Percentiles rank a stretch among this genome's conserved stretches.
Conservation (phyloP, 345 rosid species). For the Laguncularia racemosa region DNA sequence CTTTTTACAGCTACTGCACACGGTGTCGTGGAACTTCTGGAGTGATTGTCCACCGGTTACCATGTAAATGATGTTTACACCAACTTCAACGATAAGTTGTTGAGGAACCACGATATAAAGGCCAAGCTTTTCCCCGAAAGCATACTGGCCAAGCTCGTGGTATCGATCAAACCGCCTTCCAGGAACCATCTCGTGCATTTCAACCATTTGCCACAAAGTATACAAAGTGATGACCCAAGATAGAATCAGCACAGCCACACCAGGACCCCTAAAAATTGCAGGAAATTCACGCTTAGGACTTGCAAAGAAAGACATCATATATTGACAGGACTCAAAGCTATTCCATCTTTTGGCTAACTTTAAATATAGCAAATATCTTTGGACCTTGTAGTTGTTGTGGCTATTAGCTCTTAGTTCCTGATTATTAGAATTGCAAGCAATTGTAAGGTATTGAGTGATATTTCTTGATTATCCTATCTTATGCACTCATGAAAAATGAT, state of each 20-base stretch:
- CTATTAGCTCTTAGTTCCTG: too few relatives aligned
- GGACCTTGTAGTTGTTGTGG: too few relatives aligned
- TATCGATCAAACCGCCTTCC: slow-evolving; percentile 69
- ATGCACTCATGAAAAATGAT: too few relatives aligned
- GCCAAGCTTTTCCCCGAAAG: slow-evolving; percentile 74
- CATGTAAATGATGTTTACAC: slow-evolving; percentile 67
- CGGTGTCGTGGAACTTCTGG: slow-evolving; percentile 45
- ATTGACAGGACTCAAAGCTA: too few relatives aligned
- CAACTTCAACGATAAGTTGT: slow-evolving; percentile 65
- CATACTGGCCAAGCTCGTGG: slow-evolving; percentile 78
- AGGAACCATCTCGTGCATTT: slow-evolving; percentile 86
- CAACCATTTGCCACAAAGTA: slow-evolving; percentile 90
- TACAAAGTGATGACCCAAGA: slow-evolving; percentile 73
- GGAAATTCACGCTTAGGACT: neutral
- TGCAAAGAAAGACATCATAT: too few relatives aligned
- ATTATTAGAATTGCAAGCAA: too few relatives aligned
- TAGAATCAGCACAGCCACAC: slow-evolving; percentile 42
- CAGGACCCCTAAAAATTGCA: slow-evolving; percentile 59
- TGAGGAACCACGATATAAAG: slow-evolving; percentile 78
- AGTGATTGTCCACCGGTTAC: slow-evolving; percentile 69
- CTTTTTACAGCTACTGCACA: slow-evolving; percentile 27
- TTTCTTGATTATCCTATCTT: too few relatives aligned
- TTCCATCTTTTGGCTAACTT: too few relatives aligned
- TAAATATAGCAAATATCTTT: too few relatives aligned
- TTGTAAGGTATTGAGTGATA: too few relatives aligned